Evolutionary conservation across 495 filamentous ascomycete genomes (phyloP), one percentile per base, ranked within the genome.

Genomic region (Podospora bellae-mahoneyi): DNA sequence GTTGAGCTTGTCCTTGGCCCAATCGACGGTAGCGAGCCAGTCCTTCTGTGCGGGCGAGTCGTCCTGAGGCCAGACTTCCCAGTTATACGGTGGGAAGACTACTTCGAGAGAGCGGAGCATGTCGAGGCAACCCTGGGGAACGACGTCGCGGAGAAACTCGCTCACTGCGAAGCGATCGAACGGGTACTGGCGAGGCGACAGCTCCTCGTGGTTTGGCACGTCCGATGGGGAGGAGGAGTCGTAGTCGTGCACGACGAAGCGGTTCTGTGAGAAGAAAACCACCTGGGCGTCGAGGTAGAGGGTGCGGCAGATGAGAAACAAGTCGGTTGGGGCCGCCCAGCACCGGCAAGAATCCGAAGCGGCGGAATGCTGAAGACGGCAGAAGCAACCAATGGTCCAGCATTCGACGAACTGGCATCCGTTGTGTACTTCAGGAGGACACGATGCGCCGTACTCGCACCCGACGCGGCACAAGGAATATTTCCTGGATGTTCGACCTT

Each of bases 341-440:
- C 65, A 66, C 23, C 3, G 39, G 26, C 65, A 66, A 20, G 39
- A n/a, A 18, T 57, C 30, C 1, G 65, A 66, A 34, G 20, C 27
- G 6, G 58, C 65, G 4, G 58, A 23, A 19, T 66, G 65, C 3
- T 7, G 1, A 4, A 32, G 30, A 32, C 30, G 60, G 53, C 66
- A 67, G 53, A 67, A 67, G 39, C 66, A 67, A 9, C 66, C 66
- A 30, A 58, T 58, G 7, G 16, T 13, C 28, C 58, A 64, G 66
- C 66, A 63, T 26, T 19, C 30, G 54, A 3, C 5, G 30, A 64
- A 68, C 32, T 60, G 53, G 54, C 60, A 64, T 16, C 10, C 62
- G 56, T 60, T 16, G 23, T 39, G 27, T n/a, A 18, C 39, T 34
- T 48, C 48, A 19, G 53, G 19, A 4, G 16, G 16, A 13, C 66